Conservation (phyloP, 148 eudicot species). For the Selenicereus undatus region DNA sequence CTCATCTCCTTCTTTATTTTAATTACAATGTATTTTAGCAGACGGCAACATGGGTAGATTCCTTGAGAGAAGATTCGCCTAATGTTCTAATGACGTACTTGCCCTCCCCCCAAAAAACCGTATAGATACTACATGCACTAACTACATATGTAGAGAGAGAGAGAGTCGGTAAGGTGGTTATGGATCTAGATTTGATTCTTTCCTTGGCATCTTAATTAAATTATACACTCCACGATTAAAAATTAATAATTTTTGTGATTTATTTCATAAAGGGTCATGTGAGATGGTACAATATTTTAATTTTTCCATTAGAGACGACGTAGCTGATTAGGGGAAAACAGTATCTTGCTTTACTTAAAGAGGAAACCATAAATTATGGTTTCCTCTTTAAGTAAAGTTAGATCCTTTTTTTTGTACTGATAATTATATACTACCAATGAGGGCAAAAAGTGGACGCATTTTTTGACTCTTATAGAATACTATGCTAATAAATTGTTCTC, state of each 20-base stretch:
- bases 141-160: no score
- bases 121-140: no score
- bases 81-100: no score
- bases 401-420: neutral
- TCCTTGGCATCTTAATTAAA: neutral
- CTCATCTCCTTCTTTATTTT: no score
- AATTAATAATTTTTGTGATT: neutral
- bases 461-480: neutral
- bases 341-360: constrained; percentile 27
- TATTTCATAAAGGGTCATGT: constrained; percentile 6
- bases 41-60: no score
- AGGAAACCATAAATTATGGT: constrained; percentile 14
- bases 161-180: constrained; percentile 21
- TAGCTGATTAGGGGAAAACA: constrained; percentile 14
- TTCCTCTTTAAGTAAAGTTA: constrained; percentile 4
- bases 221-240: neutral
- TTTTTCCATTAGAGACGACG: constrained; percentile 1
- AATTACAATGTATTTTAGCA: no score
- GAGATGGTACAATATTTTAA: constrained; percentile 3
- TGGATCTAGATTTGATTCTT: constrained; percentile 16
- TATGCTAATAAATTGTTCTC: neutral
- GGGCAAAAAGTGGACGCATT: constrained; percentile 8
- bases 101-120: no score
- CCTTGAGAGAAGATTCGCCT: no score
- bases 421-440: neutral